Percentiles rank a stretch among this genome's conserved stretches.
Conservation (phyloP, 2,329 filamentous ascomycete species). For the Xylariaceae sp. region DNA sequence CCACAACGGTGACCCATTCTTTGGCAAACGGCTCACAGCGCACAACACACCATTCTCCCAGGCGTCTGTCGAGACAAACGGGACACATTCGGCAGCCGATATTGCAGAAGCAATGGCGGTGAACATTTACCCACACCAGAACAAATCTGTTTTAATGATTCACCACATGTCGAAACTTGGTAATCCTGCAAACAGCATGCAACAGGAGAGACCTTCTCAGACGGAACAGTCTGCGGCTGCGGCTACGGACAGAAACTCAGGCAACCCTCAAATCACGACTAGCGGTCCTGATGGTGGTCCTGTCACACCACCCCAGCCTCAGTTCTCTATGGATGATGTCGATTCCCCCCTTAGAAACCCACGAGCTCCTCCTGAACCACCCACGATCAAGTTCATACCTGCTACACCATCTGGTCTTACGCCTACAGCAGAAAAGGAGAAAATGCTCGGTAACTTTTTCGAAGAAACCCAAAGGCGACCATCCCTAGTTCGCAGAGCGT, state of each 20-base stretch:
- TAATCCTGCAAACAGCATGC: constrained; percentile 49
- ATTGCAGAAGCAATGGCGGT: constrained; percentile 68
- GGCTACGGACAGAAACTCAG: constrained; percentile 23
- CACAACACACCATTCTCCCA: constrained; percentile 68
- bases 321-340: constrained; percentile 57
- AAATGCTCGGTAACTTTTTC: constrained; percentile 60
- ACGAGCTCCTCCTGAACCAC: constrained; percentile 60
- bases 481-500: constrained; percentile 60
- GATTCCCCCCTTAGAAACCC: constrained; percentile 69
- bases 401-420: constrained; percentile 67
- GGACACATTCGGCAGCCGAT: constrained; percentile 61
- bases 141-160: constrained; percentile 67
- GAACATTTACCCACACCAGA: constrained; percentile 68
- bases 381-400: constrained; percentile 64
- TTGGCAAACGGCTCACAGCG: constrained; percentile 58
- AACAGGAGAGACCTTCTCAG: constrained; percentile 32
- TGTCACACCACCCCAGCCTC: constrained; percentile 59
- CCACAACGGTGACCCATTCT: constrained; percentile 59
- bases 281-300: constrained; percentile 50
- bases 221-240: constrained; percentile 24
- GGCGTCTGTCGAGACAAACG: constrained; percentile 65
- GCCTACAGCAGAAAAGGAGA: constrained; percentile 58
- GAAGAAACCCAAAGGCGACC: constrained; percentile 55
- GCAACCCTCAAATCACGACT: constrained; percentile 46
- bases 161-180: constrained; percentile 60